These are phyloP conservation scores for Petasospora fabianii DNA, from an alignment of 1,139 yeast species.

Conservation along the genomic window DNA sequence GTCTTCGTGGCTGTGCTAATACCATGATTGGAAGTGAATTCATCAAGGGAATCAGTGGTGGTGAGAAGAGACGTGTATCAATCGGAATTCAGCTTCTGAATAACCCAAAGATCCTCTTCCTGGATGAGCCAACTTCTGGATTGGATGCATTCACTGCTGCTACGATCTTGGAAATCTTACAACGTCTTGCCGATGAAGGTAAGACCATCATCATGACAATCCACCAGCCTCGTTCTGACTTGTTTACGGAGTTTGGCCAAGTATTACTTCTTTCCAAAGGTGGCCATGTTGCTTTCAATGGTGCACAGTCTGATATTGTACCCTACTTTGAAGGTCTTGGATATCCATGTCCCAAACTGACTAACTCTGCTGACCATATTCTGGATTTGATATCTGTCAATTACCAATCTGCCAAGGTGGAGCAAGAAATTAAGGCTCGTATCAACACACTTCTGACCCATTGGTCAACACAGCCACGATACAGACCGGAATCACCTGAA, in stretches of 20 bases:
- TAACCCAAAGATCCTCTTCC: conserved; percentile 61
- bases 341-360: conserved; percentile 50
- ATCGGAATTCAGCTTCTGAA: conserved; percentile 73
- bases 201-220: conserved; percentile 76
- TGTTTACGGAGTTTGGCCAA: conserved; percentile 62
- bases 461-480: conserved; percentile 33
- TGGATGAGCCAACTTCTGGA: conserved; percentile 89
- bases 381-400: conserved; percentile 59
- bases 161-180: conserved; percentile 60
- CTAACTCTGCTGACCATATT: conserved; percentile 70
- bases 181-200: conserved; percentile 52
- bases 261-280: conserved; percentile 69
- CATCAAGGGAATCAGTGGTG: conserved; percentile 92
- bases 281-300: conserved; percentile 56
- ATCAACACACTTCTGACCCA: conserved; percentile 28
- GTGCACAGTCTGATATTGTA: conserved; percentile 40
- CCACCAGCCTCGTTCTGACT: conserved; percentile 76
- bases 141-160: conserved; percentile 72
- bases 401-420: conserved; percentile 35
- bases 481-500: conserved; percentile 21
- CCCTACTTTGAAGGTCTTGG: conserved; percentile 45
- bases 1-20: conserved; percentile 74
- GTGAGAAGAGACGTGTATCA: conserved; percentile 84
- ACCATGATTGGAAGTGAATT: conserved; percentile 84
- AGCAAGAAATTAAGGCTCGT: conserved; percentile 34